Percentiles rank a stretch among this genome's conserved stretches.
These are phyloP conservation scores for Chaetomium fimeti DNA, from an alignment of 495 filamentous ascomycete species.

Conservation along the genomic window DNA sequence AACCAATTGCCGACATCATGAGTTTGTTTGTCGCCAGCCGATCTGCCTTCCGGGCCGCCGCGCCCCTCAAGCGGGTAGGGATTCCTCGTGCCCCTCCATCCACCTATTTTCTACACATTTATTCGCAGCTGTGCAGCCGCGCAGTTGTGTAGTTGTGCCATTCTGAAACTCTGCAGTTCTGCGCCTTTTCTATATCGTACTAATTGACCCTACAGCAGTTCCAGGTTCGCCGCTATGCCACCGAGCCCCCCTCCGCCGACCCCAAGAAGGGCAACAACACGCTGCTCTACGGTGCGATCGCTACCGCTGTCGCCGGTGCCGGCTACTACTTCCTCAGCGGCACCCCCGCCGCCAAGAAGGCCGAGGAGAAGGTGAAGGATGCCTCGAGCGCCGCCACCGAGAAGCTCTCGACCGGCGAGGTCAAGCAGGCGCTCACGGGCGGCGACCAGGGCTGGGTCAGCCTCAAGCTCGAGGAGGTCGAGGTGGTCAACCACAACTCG, in stretches of 20 bases:
- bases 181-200: background rate
- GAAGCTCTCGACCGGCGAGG: constrained; percentile 27
- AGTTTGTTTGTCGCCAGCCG: constrained; percentile 38
- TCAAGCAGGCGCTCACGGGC: constrained; percentile 68
- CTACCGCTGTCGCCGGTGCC: constrained; percentile 45
- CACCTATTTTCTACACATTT: no score
- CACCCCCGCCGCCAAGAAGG: constrained; percentile 49
- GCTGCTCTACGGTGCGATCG: constrained; percentile 44
- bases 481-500: constrained; percentile 80
- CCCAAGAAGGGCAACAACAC: constrained; percentile 41
- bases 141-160: no score
- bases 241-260: constrained; percentile 42
- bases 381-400: constrained; percentile 29
- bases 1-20: constrained; percentile 27
- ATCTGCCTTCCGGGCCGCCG: constrained; percentile 34
- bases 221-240: constrained; percentile 53
- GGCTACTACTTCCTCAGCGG: constrained; percentile 53
- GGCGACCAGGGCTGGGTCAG: constrained; percentile 83
- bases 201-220: constrained; percentile 17
- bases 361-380: constrained; percentile 52
- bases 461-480: constrained; percentile 74
- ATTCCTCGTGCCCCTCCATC: constrained; percentile 13
- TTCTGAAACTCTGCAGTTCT: no score
- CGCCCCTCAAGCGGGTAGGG: constrained; percentile 37
- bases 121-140: no score